Evolutionary conservation across 129 eudicot species (phyloP).

Genomic region (Lactuca sativa): DNA sequence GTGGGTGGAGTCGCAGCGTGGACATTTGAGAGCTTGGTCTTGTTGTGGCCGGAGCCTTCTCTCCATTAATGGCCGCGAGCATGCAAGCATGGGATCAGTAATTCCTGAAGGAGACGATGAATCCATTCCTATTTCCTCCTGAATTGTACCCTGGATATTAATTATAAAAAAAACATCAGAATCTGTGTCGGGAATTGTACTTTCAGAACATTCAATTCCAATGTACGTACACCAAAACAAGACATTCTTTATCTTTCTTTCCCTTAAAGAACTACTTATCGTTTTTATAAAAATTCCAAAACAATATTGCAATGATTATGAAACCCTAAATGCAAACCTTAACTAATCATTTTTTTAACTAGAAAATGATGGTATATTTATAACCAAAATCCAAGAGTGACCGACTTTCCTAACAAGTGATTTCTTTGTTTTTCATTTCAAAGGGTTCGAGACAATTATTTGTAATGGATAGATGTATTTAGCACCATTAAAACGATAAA

Average conservation of each 20-base stretch:
- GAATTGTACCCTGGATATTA: conserved; percentile 55
- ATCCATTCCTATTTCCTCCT: conserved; percentile 60
- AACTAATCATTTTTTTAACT: too few relatives aligned
- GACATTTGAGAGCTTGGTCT: conserved; percentile 85
- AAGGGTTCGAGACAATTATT: too few relatives aligned
- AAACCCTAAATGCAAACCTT: not conserved
- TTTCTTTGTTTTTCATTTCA: too few relatives aligned
- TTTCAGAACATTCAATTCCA: conserved; percentile 28
- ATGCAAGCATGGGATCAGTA: conserved; percentile 59
- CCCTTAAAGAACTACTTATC: not conserved
- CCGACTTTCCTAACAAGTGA: too few relatives aligned
- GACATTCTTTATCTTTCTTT: not conserved
- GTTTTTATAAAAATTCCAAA: too few relatives aligned
- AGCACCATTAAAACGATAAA: too few relatives aligned
- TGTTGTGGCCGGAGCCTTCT: conserved; percentile 78
- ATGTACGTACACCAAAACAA: conserved; percentile 14
- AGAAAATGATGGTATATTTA: too few relatives aligned
- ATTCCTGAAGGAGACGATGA: conserved; percentile 73
- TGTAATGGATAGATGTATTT: too few relatives aligned
- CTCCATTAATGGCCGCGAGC: conserved; percentile 74
- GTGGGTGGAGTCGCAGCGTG: conserved; percentile 89
- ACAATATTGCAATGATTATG: not conserved
- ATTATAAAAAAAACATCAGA: not conserved
- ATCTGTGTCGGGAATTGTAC: conserved; percentile 35
- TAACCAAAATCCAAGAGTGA: too few relatives aligned